Conservation (phyloP, 768 basidiomycete genomes). For the Suillus subaureus region DNA sequence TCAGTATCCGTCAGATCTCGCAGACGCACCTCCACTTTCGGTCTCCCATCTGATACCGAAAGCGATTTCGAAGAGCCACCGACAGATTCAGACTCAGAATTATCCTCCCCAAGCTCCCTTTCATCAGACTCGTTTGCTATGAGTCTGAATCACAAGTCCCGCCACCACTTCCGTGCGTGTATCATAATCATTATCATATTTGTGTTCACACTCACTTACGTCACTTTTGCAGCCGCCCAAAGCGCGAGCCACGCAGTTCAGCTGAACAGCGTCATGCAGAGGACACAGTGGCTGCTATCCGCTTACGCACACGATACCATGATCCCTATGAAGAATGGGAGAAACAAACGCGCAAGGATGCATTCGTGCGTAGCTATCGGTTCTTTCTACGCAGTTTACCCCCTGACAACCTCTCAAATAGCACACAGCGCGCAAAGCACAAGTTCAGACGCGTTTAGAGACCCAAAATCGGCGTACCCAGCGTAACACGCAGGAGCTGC, state of each 20-base stretch:
- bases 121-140: constrained; percentile 42
- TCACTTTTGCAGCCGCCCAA: constrained; percentile 20
- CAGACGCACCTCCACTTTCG: constrained; percentile 52
- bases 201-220: background rate
- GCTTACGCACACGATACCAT: constrained; percentile 42
- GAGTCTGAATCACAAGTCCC: constrained; percentile 48
- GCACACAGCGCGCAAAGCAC: constrained; percentile 42
- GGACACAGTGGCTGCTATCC: constrained; percentile 50
- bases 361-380: constrained; percentile 38
- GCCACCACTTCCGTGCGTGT: constrained; percentile 36
- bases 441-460: constrained; percentile 22
- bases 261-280: constrained; percentile 40
- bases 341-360: constrained; percentile 47
- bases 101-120: constrained; percentile 24
- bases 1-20: constrained; percentile 23
- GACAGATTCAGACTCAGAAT: constrained; percentile 41
- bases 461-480: constrained; percentile 19
- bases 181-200: constrained; percentile 6
- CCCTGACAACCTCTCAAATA: constrained; percentile 17
- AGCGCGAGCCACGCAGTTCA: constrained; percentile 24
- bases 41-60: constrained; percentile 53
- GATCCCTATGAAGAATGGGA: constrained; percentile 57
- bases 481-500: constrained; percentile 16
- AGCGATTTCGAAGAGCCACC: constrained; percentile 32
- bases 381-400: background rate